Evolutionary conservation across 768 basidiomycete genomes (phyloP), one percentile per base, ranked within the genome.

Genomic region (Collybia mongolica): DNA sequence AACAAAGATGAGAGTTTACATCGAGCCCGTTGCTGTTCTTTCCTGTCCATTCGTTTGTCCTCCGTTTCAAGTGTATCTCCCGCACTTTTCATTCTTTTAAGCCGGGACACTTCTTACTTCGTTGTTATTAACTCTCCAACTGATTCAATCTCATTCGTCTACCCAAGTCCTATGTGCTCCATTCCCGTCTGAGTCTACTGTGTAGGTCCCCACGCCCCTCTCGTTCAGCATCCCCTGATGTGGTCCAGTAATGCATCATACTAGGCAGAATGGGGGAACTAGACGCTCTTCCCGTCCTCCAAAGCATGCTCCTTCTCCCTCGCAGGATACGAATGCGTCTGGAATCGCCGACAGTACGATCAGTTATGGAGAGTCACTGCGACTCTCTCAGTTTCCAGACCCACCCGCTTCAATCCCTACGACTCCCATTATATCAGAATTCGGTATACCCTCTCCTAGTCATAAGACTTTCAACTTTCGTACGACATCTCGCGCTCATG

Each of bases 261-360:
- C 39, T 38, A 14, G 22, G 17, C 46, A 59, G 44, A 48, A 55
- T 44, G 53, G 48, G 48, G 51, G 56, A 51, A 24, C 39, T 32
- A 52, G 41, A 40, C 53, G 12, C 51, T 54, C 54, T 45, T 56
- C 52, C 53, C 65, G 35, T 11, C 15, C 9, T 26, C 44, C 46
- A 7, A 48, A 54, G 14, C 75, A 79, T 65, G 56, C 60, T 28
- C 62, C 69, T 39, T 64, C 58, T 26, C 60, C 63, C 17, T 84
- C 81, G 32, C 58, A 77, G 39, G 71, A 73, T 46, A 82, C 82
- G 35, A 77, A 72, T 52, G 79, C 74, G 5, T 83, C 83, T n/a
- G 78, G 72, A 22, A 63, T 82, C 36, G 80, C 82, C 28, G 77
- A 77, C 44, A 82, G 80, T 46, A 79, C 80, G 23, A 76, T 83